A percentile compares a stretch with the other conserved stretches of the same genome.
phyloP scores from a whole-genome alignment of 2,329 filamentous ascomycete genomes.

The Periconia macrospinosa region DNA sequence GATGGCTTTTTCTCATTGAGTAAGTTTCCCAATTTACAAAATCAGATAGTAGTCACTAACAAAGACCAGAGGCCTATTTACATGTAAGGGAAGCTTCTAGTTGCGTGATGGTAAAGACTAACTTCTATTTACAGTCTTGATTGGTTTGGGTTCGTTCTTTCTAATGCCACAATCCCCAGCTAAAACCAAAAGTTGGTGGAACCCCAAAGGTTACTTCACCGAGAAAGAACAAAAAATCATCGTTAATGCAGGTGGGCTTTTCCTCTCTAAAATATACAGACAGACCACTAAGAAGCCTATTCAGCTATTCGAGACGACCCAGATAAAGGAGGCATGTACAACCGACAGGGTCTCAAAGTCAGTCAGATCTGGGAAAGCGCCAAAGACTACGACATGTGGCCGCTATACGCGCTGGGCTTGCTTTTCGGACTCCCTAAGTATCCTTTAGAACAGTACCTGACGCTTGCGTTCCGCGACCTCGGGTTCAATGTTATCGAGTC shows the following conservation, averaged over 20 bases:
- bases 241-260: conserved; percentile 48
- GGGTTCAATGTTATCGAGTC: conserved; percentile 64
- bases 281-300: conserved; percentile 10
- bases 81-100: not conserved
- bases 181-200: conserved; percentile 49
- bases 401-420: conserved; percentile 21
- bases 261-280: conserved; percentile 10
- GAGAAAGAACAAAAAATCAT: conserved; percentile 68
- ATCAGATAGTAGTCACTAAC: not conserved
- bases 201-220: conserved; percentile 61
- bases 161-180: conserved; percentile 55
- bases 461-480: conserved; percentile 55
- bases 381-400: conserved; percentile 27
- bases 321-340: conserved; percentile 60
- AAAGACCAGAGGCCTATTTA: not conserved
- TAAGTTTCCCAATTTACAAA: not conserved
- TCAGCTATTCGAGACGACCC: conserved; percentile 55
- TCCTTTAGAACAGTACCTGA: conserved; percentile 2
- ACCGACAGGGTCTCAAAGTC: conserved; percentile 52
- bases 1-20: conserved; percentile 51
- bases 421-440: conserved; percentile 13
- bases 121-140: conserved; percentile 11
- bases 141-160: conserved; percentile 21
- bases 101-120: not conserved
- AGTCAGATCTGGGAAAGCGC: conserved; percentile 18